Evolutionary conservation across 441 rosid genomes (phyloP).

Genomic region (Rhodomyrtus psidioides): DNA sequence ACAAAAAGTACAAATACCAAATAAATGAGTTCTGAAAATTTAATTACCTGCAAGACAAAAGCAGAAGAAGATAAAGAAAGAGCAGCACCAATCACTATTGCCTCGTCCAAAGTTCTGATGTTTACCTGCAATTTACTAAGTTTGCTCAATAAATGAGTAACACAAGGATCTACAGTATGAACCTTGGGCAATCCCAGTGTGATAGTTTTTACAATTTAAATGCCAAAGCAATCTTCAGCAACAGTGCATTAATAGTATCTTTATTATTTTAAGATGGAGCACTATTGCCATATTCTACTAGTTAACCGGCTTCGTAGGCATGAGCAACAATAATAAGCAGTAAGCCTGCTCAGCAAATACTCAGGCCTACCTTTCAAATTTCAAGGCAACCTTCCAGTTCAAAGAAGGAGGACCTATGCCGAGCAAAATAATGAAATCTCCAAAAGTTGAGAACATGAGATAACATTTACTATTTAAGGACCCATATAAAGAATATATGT

Average conservation of each 20-base stretch:
- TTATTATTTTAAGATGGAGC: neutral
- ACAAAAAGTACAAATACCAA: neutral
- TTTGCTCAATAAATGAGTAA: neutral
- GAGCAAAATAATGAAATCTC: neutral
- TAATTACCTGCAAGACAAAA: slow-evolving; percentile 86
- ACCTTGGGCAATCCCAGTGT: neutral
- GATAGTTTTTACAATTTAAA: neutral
- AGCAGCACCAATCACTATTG: slow-evolving; percentile 95
- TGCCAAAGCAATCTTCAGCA: neutral
- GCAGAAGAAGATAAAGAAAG: slow-evolving; percentile 96
- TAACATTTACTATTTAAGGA: neutral
- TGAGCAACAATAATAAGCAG: neutral
- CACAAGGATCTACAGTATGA: neutral
- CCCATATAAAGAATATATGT: neutral
- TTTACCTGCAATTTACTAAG: slow-evolving; percentile 51
- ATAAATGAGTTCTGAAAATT: slow-evolving; percentile 1
- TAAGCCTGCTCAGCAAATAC: neutral
- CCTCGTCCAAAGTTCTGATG: slow-evolving; percentile 95
- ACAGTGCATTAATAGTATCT: neutral
- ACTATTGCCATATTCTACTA: neutral
- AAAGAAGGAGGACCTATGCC: neutral
- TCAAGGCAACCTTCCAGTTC: neutral
- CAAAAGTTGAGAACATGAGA: neutral
- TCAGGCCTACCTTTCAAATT: neutral
- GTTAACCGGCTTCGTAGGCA: neutral